A percentile compares a stretch with the other conserved stretches of the same genome.
Evolutionary conservation across 345 rosid genomes (phyloP).

Genomic region (Salix arbutifolia): DNA sequence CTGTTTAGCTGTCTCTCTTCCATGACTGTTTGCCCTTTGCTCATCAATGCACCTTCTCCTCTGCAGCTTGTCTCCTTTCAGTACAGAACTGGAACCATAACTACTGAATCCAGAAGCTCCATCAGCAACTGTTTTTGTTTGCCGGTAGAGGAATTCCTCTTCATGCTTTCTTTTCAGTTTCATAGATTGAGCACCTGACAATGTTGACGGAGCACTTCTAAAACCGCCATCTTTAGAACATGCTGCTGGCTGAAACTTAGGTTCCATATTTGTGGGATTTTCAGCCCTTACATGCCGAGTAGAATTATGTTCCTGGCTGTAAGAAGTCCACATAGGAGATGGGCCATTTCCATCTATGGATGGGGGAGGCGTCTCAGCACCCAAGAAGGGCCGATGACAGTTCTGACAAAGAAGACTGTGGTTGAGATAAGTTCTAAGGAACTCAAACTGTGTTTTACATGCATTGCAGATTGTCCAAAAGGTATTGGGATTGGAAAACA

Average conservation of each 20-base stretch:
- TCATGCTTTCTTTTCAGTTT: constrained; percentile 24
- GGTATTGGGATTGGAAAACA: constrained; percentile 15
- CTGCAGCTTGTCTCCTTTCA: constrained; percentile 21
- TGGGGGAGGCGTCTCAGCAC: constrained; percentile 36
- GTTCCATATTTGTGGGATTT: neutral
- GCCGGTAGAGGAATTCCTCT: constrained; percentile 15
- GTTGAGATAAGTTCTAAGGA: constrained; percentile 28
- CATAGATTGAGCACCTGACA: constrained; percentile 17
- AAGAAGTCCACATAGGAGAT: constrained; percentile 4
- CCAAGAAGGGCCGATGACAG: constrained; percentile 39
- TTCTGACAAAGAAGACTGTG: constrained; percentile 34
- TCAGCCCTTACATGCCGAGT: constrained; percentile 1
- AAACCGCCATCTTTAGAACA: constrained; percentile 16
- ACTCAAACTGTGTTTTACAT: constrained; percentile 42
- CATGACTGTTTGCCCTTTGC: neutral
- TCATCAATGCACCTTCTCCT: constrained; percentile 28
- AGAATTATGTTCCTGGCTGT: constrained; percentile 10
- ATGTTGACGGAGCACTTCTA: constrained; percentile 3
- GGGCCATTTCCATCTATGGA: constrained; percentile 19
- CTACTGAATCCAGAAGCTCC: constrained; percentile 6
- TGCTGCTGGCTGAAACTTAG: constrained; percentile 10
- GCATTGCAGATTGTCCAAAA: constrained; percentile 51
- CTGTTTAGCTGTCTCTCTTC: constrained; percentile 1
- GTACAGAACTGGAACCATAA: constrained; percentile 10
- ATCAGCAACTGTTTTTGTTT: constrained; percentile 11